Evolutionary conservation across 148 eudicot genomes (phyloP).

Genomic region (Arbutus unedo): DNA sequence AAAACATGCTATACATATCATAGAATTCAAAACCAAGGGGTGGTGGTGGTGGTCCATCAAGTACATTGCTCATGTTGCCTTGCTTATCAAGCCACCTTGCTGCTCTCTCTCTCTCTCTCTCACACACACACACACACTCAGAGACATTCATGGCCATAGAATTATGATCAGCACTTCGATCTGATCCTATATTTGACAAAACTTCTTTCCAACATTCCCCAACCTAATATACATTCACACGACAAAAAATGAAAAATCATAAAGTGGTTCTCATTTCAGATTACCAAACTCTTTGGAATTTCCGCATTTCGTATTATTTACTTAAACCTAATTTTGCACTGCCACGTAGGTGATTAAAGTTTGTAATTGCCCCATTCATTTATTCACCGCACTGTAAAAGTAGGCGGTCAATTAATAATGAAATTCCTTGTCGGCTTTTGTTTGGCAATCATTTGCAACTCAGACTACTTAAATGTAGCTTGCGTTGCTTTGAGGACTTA

Average conservation of each 20-base stretch:
- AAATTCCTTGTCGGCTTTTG: no score
- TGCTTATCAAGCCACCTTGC: slow-evolving; percentile 71
- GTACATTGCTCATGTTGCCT: slow-evolving; percentile 58
- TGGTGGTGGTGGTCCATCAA: slow-evolving; percentile 50
- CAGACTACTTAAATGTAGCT: no score
- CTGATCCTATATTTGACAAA: background rate
- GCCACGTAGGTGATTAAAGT: slow-evolving; percentile 8
- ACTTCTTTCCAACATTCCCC: no score
- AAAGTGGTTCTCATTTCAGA: background rate
- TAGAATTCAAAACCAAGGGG: background rate
- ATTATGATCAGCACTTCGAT: background rate
- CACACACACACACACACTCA: background rate
- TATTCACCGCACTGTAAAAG: no score
- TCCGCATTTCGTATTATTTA: slow-evolving; percentile 13
- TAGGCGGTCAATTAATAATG: no score
- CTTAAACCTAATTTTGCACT: slow-evolving; percentile 4
- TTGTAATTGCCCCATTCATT: background rate
- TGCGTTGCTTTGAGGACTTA: no score
- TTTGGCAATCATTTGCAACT: background rate
- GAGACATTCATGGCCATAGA: slow-evolving; percentile 41
- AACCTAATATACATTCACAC: no score
- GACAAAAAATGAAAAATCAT: no score
- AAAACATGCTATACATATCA: no score
- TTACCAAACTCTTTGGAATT: slow-evolving; percentile 13
- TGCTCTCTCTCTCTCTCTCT: slow-evolving; percentile 30